Base-by-base conservation (phyloP, 2,329 filamentous ascomycete genomes). In the Didymella arachidicola region DNA sequence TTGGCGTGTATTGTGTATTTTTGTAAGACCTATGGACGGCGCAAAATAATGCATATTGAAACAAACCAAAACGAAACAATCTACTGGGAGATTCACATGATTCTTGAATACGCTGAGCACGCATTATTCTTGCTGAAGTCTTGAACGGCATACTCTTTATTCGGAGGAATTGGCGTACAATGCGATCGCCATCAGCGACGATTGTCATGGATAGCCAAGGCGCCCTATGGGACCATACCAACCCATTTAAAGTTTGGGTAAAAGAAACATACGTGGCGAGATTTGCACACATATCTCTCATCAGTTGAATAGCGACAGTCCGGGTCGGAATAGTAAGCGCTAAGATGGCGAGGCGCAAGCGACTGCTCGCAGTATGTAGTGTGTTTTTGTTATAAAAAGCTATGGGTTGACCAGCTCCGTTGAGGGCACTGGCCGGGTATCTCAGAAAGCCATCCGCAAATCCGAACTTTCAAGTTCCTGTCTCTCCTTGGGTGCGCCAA, bases 341-440 rank as follows among this genome's bases (percentile, higher is more conserved):
- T 12, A 8, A 25, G 3, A 4, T 26, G 11, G 19, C 36, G 27
- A 25, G 43, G 16, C 19, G 32, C 41, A 42, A 57, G 47, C 30
- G 34, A 34, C 4, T 11, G 32, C 41, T 29, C 26, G 44, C 54
- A 44, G 43, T 29, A 26, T 11, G 41, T 48, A n/a, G 29, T 47
- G 14, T 49, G 45, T 41, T 57, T 57, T 27, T 12, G 22, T 42
- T 18, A 44, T 45, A 38, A 32, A 45, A 44, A 49, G 39, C 49
- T 42, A 32, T 19, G 50, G 45, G 45, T 60, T 60, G 57, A 52
- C 52, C 57, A 60, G 57, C 57, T 60, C 51, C 57, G 57, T 60
- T 60, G 57, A 60, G 57, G 52, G 57, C 52, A 56, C 51, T 60
- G 57, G 47, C 44, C 57, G 57, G 57, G 57, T 60, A 60, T 60